Percentiles rank a stretch among this genome's conserved stretches.
Evolutionary conservation across 345 rosid species (phyloP).

Genomic region (Aurinia saxatilis): DNA sequence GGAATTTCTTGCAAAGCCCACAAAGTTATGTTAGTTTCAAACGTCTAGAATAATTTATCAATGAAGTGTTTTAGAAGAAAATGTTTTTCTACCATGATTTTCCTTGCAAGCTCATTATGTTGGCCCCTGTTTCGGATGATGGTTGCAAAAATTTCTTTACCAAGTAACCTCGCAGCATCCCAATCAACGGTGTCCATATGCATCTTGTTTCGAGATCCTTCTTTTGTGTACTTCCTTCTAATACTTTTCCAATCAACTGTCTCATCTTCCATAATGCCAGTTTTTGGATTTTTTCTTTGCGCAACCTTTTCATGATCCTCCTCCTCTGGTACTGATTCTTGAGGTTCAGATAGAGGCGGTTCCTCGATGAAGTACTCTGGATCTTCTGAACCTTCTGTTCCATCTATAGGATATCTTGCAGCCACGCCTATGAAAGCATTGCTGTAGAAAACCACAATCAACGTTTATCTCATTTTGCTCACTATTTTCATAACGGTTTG

Average conservation of each 20-base stretch:
- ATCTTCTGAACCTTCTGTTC: not conserved
- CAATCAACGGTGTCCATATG: conserved; percentile 56
- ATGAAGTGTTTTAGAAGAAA: not conserved
- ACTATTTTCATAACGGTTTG: not conserved
- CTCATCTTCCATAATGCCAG: not conserved
- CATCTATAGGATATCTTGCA: conserved; percentile 34
- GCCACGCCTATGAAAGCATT: conserved; percentile 46
- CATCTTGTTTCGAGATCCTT: conserved; percentile 19
- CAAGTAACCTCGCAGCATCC: conserved; percentile 45
- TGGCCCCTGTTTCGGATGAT: conserved; percentile 51
- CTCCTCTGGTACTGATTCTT: too few species aligned
- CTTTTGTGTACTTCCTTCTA: conserved; percentile 28
- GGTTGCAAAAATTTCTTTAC: conserved; percentile 15
- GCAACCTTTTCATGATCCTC: not conserved
- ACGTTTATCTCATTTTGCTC: not conserved
- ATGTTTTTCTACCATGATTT: conserved; percentile 38
- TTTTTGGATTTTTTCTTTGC: conserved; percentile 16
- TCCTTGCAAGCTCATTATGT: conserved; percentile 16
- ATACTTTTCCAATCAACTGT: conserved; percentile 40
- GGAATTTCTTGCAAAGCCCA: conserved; percentile 35
- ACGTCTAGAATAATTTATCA: not conserved
- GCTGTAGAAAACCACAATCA: conserved; percentile 22
- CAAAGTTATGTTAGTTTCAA: not conserved
- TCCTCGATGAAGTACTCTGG: not conserved
- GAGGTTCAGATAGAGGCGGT: too few species aligned